Base-by-base conservation (phyloP, 2,329 filamentous ascomycete genomes). In the Phaeosphaeriaceae sp. region DNA sequence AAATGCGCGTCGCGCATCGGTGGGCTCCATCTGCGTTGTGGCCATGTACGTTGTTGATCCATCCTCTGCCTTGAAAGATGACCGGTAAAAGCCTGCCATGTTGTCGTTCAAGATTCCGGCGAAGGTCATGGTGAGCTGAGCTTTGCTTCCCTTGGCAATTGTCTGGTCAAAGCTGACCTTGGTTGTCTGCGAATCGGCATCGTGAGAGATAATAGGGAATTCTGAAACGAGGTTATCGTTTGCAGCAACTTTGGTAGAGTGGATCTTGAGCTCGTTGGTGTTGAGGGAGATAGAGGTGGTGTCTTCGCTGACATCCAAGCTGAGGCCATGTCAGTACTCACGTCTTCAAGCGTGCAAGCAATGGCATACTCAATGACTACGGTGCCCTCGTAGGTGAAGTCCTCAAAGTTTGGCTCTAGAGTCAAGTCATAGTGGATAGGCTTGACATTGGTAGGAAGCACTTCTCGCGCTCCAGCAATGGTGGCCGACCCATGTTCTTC, bases 21-120 rank as follows among this genome's bases (percentile, higher is more conserved):
- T 97, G 32, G 93, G 88, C 79, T 97, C 93, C 89, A 97, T 96
- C 80, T 97, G 93, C 15, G 90, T 90, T 20, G 92, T 93, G 21
- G 92, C 93, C 68, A 97, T 81, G 71, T 92, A 88, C 60, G 89
- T 89, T 50, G 87, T 86, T 52, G 84, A 85, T 32, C 93, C 93
- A 67, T 94, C 86, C 40, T 84, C 77, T 53, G 85, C 87, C 80
- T 94, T 95, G 81, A 93, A 97, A 6, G 91, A 95, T 1, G 92
- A 96, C 50, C 93, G 86, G 77, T 97, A 97, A 83, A 97, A 97
- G 39, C 93, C 93, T 40, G 92, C 92, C 91, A 97, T 96, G 77
- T 94, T 93, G 73, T 96, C 90, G 74, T 96, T 96, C 66, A 96
- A 78, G 35, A 81, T 82, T 33, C 92, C 92, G 8, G 84, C 87